phyloP scores from a whole-genome alignment of 495 filamentous ascomycete genomes.

The Podospora appendiculata region DNA sequence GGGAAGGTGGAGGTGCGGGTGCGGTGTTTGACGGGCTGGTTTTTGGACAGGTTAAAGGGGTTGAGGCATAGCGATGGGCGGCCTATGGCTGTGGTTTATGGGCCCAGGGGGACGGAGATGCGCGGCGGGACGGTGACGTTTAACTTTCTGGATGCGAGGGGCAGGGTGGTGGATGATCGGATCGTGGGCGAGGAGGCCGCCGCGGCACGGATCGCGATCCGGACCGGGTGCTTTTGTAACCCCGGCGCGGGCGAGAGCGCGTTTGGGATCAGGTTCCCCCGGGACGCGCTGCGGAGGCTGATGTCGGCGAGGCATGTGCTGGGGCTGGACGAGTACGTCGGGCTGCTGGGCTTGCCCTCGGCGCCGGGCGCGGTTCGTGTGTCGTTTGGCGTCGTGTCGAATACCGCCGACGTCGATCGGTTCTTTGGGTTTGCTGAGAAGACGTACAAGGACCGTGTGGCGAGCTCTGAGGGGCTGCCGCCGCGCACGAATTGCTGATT shows the following conservation, averaged over 20 bases:
- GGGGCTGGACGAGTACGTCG: constrained; percentile 13
- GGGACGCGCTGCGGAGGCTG: constrained; percentile 8
- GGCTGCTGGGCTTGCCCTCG: constrained; percentile 9
- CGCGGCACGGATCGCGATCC: constrained; percentile 41
- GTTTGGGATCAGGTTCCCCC: constrained; percentile 4
- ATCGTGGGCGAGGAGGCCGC: constrained; percentile 35
- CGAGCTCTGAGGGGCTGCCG: constrained; percentile 10
- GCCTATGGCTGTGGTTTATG: constrained; percentile 44
- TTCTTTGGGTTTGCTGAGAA: constrained; percentile 23
- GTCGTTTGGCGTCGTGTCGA: constrained; percentile 25
- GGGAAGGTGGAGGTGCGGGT: constrained; percentile 16
- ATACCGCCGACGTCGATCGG: constrained; percentile 16
- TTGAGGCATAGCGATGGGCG: constrained; percentile 43
- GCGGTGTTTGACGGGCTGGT: constrained; percentile 39
- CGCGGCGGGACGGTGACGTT: constrained; percentile 54
- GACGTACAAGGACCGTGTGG: constrained; percentile 39
- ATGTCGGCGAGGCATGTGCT: not conserved
- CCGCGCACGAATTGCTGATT: too few relatives aligned
- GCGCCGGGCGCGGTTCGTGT: constrained; percentile 24
- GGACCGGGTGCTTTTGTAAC: constrained; percentile 57
- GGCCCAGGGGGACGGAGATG: constrained; percentile 33
- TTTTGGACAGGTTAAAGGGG: constrained; percentile 29
- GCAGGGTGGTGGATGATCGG: constrained; percentile 45
- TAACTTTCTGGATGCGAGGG: constrained; percentile 39
- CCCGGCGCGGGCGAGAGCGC: constrained; percentile 40